Evolutionary conservation across 2,329 filamentous ascomycete species (phyloP).

Genomic region (Pseudogymnoascus sp.): DNA sequence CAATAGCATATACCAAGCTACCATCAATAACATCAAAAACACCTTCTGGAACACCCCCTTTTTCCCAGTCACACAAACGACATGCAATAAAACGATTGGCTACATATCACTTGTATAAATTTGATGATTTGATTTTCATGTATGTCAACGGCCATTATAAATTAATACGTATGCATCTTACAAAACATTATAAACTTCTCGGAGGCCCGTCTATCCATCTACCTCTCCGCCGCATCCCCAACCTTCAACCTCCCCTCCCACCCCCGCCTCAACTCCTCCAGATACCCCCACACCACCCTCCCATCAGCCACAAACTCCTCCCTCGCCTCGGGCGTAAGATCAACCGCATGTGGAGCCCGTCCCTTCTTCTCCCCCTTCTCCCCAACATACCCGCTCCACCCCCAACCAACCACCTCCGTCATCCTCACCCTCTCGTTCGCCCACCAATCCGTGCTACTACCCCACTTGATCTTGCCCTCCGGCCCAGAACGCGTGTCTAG

Average conservation of each 20-base stretch:
- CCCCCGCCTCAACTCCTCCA: slow-evolving; percentile 61
- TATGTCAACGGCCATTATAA: neutral
- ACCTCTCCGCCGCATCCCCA: slow-evolving; percentile 14
- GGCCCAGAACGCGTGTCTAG: slow-evolving; percentile 37
- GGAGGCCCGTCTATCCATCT: neutral
- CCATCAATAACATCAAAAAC: neutral
- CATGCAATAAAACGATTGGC: neutral
- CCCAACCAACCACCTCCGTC: slow-evolving; percentile 86
- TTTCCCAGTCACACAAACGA: neutral
- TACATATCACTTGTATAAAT: neutral
- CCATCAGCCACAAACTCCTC: slow-evolving; percentile 57
- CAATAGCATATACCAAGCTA: neutral
- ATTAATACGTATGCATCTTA: neutral
- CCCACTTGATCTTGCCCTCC: slow-evolving; percentile 67
- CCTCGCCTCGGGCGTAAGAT: slow-evolving; percentile 54
- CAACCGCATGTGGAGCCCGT: slow-evolving; percentile 50
- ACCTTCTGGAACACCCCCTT: neutral
- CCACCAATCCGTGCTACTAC: slow-evolving; percentile 56
- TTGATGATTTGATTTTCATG: neutral
- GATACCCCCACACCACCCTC: slow-evolving; percentile 56
- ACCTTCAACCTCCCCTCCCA: slow-evolving; percentile 49
- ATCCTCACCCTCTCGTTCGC: slow-evolving; percentile 58
- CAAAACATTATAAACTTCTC: neutral
- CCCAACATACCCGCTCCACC: slow-evolving; percentile 55
- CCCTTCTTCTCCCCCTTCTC: slow-evolving; percentile 46